Conservation (phyloP, 345 rosid genomes). For the Salix viminalis region DNA sequence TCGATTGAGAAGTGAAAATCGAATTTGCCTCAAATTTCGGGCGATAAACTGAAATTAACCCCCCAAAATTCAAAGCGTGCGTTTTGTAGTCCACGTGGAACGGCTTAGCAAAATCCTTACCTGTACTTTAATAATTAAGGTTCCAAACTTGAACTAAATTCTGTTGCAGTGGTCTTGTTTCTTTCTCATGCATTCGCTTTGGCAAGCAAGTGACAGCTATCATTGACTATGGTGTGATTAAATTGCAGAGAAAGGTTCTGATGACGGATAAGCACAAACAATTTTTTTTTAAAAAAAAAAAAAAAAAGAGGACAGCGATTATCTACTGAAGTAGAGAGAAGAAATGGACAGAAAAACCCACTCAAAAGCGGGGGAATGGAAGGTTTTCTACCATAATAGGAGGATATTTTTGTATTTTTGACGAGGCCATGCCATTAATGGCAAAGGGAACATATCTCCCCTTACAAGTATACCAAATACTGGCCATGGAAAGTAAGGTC, state of each 20-base stretch:
- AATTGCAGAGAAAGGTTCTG: background rate
- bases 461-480: background rate
- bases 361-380: too few species aligned
- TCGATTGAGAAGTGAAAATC: too few species aligned
- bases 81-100: constrained; percentile 16
- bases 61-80: background rate
- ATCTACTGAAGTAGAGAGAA: too few species aligned
- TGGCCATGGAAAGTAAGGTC: background rate
- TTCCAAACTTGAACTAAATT: constrained; percentile 13
- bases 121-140: constrained; percentile 17
- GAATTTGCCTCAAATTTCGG: background rate
- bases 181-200: constrained; percentile 15
- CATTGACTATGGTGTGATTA: background rate
- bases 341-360: too few species aligned
- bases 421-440: too few species aligned
- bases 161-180: constrained; percentile 2
- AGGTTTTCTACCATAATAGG: too few species aligned
- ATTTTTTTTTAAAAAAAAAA: too few species aligned
- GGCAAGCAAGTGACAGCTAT: constrained; percentile 1
- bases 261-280: background rate
- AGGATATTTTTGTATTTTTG: too few species aligned
- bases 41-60: background rate
- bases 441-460: too few species aligned
- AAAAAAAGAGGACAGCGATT: too few species aligned
- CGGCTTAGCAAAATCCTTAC: background rate